Evolutionary conservation across 768 basidiomycete genomes (phyloP).

Genomic region (Lentinula boryana): DNA sequence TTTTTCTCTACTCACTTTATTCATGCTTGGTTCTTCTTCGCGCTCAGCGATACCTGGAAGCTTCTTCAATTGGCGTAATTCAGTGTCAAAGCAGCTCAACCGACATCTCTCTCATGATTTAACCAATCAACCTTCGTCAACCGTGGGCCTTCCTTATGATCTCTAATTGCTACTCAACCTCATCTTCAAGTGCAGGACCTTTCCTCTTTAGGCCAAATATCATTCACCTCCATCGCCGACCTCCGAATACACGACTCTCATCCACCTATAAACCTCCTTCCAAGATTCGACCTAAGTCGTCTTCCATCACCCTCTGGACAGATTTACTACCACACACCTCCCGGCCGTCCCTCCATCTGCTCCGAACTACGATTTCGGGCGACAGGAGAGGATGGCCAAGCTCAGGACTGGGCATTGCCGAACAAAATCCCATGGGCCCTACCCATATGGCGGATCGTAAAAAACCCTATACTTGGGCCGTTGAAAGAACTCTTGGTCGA

Average conservation of each 20-base stretch:
- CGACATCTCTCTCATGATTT: too few species aligned
- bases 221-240: neutral
- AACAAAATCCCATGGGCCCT: constrained; percentile 4
- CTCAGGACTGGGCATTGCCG: neutral
- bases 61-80: too few species aligned
- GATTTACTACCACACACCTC: neutral
- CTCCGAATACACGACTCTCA: neutral
- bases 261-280: constrained; percentile 4
- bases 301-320: neutral
- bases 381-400: neutral
- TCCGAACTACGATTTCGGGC: constrained; percentile 1
- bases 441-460: constrained; percentile 1
- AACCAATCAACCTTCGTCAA: neutral
- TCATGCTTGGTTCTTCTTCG: too few species aligned
- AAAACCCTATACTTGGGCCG: neutral
- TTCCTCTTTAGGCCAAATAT: neutral
- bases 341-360: neutral
- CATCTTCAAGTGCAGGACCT: constrained; percentile 1
- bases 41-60: too few species aligned
- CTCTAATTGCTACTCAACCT: neutral
- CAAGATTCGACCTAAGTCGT: neutral
- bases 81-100: too few species aligned
- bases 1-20: too few species aligned
- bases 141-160: neutral
- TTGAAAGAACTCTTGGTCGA: neutral